Percentiles rank a stretch among this genome's conserved stretches.
phyloP scores from a whole-genome alignment of 441 rosid species.

The Pelargonium cotyledonis region DNA sequence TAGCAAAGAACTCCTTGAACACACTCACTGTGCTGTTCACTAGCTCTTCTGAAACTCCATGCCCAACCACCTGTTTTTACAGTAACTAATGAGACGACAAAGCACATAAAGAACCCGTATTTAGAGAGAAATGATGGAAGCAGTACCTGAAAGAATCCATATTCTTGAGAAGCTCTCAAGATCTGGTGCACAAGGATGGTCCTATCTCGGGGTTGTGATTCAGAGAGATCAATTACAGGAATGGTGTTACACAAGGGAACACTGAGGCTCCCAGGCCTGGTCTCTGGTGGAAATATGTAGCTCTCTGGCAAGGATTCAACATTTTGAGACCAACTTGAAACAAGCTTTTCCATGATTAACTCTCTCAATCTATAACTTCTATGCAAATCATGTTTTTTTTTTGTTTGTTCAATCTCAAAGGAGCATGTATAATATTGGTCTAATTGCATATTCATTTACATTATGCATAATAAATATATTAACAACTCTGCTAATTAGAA shows the following conservation, averaged over 20 bases:
- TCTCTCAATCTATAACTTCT: too few relatives aligned
- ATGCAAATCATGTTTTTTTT: neutral
- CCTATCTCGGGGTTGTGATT: conserved; percentile 3
- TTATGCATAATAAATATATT: too few relatives aligned
- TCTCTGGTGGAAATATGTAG: conserved; percentile 31
- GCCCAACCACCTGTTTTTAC: conserved; percentile 21
- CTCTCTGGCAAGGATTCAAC: conserved; percentile 26
- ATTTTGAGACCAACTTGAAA: conserved; percentile 25
- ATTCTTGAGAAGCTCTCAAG: conserved; percentile 30
- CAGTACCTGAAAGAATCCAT: conserved; percentile 34
- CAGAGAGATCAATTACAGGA: conserved; percentile 26
- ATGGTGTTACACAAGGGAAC: conserved; percentile 11
- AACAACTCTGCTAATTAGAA: neutral
- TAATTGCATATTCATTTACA: too few relatives aligned
- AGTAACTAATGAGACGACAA: too few relatives aligned
- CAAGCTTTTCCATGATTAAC: conserved; percentile 20
- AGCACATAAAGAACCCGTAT: too few relatives aligned
- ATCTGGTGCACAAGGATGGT: conserved; percentile 17
- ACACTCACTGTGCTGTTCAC: conserved; percentile 22
- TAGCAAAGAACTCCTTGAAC: conserved; percentile 21
- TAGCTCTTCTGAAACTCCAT: conserved; percentile 23
- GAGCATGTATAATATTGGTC: neutral
- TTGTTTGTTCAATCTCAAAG: too few relatives aligned
- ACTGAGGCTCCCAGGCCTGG: conserved; percentile 24
- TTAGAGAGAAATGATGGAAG: too few relatives aligned